Conservation (phyloP, 73 alveolate genomes). For the Paramecium bursaria region DNA sequence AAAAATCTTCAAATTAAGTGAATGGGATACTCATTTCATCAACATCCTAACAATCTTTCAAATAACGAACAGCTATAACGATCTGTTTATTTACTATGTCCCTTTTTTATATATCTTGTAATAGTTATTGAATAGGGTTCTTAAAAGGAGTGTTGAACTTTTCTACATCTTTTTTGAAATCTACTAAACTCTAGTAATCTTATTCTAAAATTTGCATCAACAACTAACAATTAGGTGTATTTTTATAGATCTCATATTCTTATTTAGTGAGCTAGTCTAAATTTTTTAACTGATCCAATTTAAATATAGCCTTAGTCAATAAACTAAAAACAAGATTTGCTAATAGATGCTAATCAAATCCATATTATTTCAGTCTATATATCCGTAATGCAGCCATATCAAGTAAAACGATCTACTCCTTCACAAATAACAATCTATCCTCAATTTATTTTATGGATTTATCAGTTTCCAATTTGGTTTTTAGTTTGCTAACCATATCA, state of each 20-base stretch:
- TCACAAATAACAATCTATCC: conserved; percentile 41
- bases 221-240: neutral
- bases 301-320: neutral
- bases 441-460: conserved; percentile 44
- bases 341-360: neutral
- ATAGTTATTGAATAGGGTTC: conserved; percentile 7
- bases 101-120: neutral
- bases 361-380: conserved; percentile 40
- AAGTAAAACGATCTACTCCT: conserved; percentile 54
- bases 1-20: neutral
- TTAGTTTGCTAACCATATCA: conserved; percentile 27
- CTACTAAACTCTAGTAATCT: conserved; percentile 8
- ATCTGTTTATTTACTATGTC: neutral
- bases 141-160: neutral
- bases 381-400: conserved; percentile 43
- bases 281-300: neutral
- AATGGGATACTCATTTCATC: neutral
- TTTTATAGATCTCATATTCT: neutral
- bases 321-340: neutral
- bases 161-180: conserved; percentile 2
- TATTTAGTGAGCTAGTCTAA: neutral
- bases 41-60: conserved; percentile 2
- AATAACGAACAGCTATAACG: conserved; percentile 9
- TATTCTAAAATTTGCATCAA: neutral
- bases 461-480: conserved; percentile 8